Base-by-base conservation (phyloP, 805 yeast species). In the Metschnikowia dekortorum region DNA sequence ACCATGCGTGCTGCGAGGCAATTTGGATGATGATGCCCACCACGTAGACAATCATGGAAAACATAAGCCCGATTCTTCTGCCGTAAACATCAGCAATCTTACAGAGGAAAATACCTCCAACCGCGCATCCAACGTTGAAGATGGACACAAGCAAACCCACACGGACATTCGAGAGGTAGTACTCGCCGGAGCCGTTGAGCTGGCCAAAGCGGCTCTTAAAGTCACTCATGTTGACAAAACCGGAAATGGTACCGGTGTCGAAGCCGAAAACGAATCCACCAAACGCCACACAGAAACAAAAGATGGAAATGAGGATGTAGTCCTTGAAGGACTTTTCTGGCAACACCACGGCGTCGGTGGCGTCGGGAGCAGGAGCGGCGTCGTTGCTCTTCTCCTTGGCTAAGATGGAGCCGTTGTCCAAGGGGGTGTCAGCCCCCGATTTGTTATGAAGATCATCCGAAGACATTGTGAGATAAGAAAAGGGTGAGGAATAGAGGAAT, bases 251-350 rank as follows among this genome's bases (percentile, higher is more conserved):
- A 73, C 89, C 89, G 46, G 87, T 84, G 71, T 84, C 89, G 79
- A 84, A 84, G 55, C 89, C 89, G 61, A 83, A 84, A 44, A 84
- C 84, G 64, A 82, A 84, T 47, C 89, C 90, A 73, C 88, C 89
- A 55, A 84, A 84, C 38, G 89, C 87, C 58, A 84, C 79, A 44
- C 79, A 59, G 30, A 75, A 58, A 66, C 89, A 82, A 56, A 71
- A 68, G 28, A 67, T 40, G 69, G 70, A 47, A 61, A 70, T 67
- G 50, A 52, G 85, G 72, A 61, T 69, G 76, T 46, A 59, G 46
- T 70, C 76, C 50, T 64, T 67, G 45, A 58, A 50, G 9, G 66
- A 51, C 55, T 68, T 72, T 49, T 65, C 60, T 10, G 74, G 72
- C 51, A 69, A 49, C 43, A 48, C 43, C 38, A 16, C 36, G 6